Evolutionary conservation across 768 basidiomycete species (phyloP).

Genomic region (Rubroboletus satanas): DNA sequence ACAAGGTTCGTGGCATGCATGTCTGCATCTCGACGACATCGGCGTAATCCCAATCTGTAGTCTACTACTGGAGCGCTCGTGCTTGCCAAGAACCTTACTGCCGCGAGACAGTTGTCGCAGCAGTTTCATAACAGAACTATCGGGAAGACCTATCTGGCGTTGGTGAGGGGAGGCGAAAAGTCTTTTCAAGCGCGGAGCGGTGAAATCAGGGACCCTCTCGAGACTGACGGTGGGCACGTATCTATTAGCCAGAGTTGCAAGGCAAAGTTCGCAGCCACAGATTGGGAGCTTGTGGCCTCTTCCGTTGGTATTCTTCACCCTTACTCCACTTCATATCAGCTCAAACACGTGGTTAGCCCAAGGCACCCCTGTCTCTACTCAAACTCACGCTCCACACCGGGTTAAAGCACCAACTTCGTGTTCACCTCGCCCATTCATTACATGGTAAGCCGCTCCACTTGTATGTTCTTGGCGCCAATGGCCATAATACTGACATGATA

Average conservation of each 20-base stretch:
- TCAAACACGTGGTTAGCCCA: constrained; percentile 33
- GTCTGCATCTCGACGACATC: neutral
- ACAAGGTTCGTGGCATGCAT: constrained; percentile 44
- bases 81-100: constrained; percentile 43
- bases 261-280: constrained; percentile 35
- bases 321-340: constrained; percentile 15
- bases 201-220: constrained; percentile 45
- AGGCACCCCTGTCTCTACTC: constrained; percentile 52
- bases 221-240: constrained; percentile 43
- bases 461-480: neutral
- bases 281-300: constrained; percentile 57
- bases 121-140: constrained; percentile 50
- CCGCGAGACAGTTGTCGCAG: constrained; percentile 48
- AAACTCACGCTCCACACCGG: constrained; percentile 57
- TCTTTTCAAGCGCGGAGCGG: constrained; percentile 38
- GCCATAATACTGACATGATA: constrained; percentile 10
- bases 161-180: constrained; percentile 51
- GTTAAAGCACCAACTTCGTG: constrained; percentile 67
- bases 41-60: constrained; percentile 30
- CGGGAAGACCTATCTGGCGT: constrained; percentile 59
- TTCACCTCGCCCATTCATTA: constrained; percentile 54
- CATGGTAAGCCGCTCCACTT: constrained; percentile 35
- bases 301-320: constrained; percentile 43
- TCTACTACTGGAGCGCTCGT: constrained; percentile 59
- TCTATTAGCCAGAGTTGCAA: constrained; percentile 28